Conservation (phyloP, 2,329 filamentous ascomycete species). For the Colletotrichum siamense region DNA sequence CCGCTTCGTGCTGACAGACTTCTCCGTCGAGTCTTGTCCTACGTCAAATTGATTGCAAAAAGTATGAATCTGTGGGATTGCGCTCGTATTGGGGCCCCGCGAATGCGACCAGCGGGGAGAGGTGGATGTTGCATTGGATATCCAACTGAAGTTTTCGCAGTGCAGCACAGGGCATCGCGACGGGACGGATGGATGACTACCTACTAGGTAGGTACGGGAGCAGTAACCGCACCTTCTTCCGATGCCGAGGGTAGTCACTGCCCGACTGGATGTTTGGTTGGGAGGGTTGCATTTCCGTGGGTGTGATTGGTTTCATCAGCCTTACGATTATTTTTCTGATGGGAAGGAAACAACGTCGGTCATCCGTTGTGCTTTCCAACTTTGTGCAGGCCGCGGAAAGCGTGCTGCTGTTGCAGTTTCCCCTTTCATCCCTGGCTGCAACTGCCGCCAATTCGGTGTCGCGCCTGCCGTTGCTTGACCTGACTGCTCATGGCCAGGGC, state of each 20-base stretch:
- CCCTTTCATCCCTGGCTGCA: not conserved
- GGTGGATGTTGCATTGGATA: not conserved
- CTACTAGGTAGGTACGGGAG: not conserved
- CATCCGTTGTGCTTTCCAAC: not conserved
- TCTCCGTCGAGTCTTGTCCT: not conserved
- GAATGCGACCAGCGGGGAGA: not conserved
- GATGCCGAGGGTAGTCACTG: not conserved
- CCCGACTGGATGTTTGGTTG: not conserved
- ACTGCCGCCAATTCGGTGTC: not conserved
- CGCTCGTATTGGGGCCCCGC: not conserved
- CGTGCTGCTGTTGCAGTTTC: not conserved
- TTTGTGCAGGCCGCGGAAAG: not conserved
- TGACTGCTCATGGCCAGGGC: not conserved
- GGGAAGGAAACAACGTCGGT: not conserved
- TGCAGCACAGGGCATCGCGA: not conserved
- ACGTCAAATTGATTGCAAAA: constrained; percentile 7
- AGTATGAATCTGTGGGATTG: not conserved
- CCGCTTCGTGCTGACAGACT: not conserved
- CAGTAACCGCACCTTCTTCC: not conserved
- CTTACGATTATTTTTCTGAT: not conserved
- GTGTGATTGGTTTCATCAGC: constrained; percentile 5
- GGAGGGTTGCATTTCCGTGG: constrained; percentile 1
- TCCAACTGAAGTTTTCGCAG: not conserved
- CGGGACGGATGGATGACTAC: too few relatives aligned
- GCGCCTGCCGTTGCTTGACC: not conserved